Conservation (phyloP, 768 basidiomycete species). For the Punctularia strigosozonata region DNA sequence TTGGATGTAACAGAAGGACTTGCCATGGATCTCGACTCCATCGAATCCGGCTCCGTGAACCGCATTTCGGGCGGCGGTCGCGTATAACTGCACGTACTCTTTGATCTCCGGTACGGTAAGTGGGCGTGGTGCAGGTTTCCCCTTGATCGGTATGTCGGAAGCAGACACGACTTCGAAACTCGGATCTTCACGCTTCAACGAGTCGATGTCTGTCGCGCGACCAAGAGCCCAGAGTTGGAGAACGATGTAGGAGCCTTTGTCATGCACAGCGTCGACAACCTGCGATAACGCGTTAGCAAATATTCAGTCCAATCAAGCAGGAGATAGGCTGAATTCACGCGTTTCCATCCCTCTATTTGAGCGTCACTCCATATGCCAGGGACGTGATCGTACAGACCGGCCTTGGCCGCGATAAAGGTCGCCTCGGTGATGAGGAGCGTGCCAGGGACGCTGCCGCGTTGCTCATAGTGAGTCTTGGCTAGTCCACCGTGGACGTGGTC, state of each 20-base stretch:
- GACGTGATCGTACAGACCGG: slow-evolving; percentile 15
- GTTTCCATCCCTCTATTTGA: slow-evolving; percentile 1
- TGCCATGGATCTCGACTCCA: slow-evolving; percentile 27
- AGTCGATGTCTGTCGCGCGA: slow-evolving; percentile 21
- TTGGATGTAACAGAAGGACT: too few species aligned
- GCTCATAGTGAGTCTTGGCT: slow-evolving; percentile 3
- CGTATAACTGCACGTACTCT: slow-evolving; percentile 15
- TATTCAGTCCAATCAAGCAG: neutral
- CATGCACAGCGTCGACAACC: slow-evolving; percentile 49
- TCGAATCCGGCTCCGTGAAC: slow-evolving; percentile 31
- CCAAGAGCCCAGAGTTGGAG: slow-evolving; percentile 50
- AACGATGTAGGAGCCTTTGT: slow-evolving; percentile 37
- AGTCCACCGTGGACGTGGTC: slow-evolving; percentile 4
- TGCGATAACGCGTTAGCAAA: slow-evolving; percentile 12
- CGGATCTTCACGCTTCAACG: slow-evolving; percentile 24
- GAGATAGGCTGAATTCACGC: neutral
- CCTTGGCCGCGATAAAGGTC: slow-evolving; percentile 15
- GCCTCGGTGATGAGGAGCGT: slow-evolving; percentile 21
- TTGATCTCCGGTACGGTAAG: slow-evolving; percentile 14
- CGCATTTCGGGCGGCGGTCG: slow-evolving; percentile 23
- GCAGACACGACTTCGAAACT: slow-evolving; percentile 21
- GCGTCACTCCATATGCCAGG: slow-evolving; percentile 17
- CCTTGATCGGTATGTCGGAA: slow-evolving; percentile 16
- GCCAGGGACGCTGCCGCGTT: slow-evolving; percentile 8
- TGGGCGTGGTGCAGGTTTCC: slow-evolving; percentile 9